Conservation (phyloP, 306 rosid genomes). For the Cucurbita argyrosperma region DNA sequence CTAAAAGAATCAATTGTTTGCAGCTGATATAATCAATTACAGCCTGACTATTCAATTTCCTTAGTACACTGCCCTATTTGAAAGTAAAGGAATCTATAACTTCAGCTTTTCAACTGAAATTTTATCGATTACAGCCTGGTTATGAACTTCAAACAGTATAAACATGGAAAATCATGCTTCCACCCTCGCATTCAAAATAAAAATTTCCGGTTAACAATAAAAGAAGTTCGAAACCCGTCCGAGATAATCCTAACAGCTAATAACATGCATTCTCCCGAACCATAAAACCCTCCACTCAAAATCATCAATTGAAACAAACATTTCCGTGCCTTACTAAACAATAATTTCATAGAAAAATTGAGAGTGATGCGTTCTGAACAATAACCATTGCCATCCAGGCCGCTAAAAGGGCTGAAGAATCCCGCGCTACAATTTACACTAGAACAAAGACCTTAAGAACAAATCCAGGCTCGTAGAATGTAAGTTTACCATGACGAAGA, state of each 20-base stretch:
- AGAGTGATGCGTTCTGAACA: not conserved
- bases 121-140: not conserved
- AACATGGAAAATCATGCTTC: not conserved
- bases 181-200: not conserved
- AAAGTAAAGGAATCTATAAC: not conserved
- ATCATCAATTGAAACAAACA: not conserved
- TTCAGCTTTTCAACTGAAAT: not conserved
- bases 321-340: not conserved
- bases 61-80: not conserved
- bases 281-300: not conserved
- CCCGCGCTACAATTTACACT: not conserved
- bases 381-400: no score
- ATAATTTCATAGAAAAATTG: not conserved
- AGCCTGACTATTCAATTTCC: not conserved
- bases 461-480: not conserved
- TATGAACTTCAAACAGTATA: not conserved
- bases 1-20: not conserved
- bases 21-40: not conserved
- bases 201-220: not conserved
- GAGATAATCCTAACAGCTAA: not conserved
- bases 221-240: not conserved
- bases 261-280: not conserved
- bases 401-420: not conserved
- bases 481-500: not conserved
- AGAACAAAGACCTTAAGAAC: not conserved